Conservation (phyloP, 805 yeast genomes). For the Yamadazyma takamatsuzukensis region DNA sequence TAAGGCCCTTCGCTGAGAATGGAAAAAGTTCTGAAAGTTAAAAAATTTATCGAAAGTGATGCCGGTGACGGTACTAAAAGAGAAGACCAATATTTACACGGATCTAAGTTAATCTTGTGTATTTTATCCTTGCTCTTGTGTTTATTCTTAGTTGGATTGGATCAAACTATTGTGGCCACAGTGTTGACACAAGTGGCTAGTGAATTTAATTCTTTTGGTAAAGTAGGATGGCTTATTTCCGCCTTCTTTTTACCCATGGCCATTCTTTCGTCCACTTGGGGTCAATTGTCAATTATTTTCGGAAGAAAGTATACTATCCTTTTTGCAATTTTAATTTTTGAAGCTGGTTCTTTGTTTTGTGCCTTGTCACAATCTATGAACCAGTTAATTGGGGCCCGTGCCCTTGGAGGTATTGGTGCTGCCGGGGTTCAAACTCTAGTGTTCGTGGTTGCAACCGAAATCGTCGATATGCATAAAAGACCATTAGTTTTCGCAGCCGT, state of each 20-base stretch:
- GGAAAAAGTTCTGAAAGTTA: too few species aligned
- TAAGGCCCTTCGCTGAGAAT: too few species aligned
- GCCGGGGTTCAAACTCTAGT: slow-evolving; percentile 30
- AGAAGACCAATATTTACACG: slow-evolving; percentile 35
- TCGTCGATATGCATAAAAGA: slow-evolving; percentile 29
- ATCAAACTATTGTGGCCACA: slow-evolving; percentile 37
- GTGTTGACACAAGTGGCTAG: slow-evolving; percentile 32
- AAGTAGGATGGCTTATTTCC: slow-evolving; percentile 36
- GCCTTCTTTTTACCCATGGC: slow-evolving; percentile 35
- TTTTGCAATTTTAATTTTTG: slow-evolving; percentile 9
- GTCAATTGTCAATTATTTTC: slow-evolving; percentile 32
- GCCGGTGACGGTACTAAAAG: slow-evolving; percentile 42
- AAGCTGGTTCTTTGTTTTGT: slow-evolving; percentile 31
- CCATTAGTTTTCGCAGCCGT: slow-evolving; percentile 31
- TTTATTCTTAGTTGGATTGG: slow-evolving; percentile 34
- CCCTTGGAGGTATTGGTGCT: slow-evolving; percentile 35
- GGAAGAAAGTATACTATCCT: slow-evolving; percentile 30
- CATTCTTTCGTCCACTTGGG: slow-evolving; percentile 34
- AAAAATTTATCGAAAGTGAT: slow-evolving; percentile 32
- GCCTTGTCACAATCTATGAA: slow-evolving; percentile 35
- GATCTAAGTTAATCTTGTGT: slow-evolving; percentile 22
- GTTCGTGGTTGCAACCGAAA: slow-evolving; percentile 28
- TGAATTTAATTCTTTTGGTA: slow-evolving; percentile 29
- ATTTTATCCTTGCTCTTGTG: slow-evolving; percentile 25
- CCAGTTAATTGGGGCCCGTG: slow-evolving; percentile 40